Evolutionary conservation across 2,329 filamentous ascomycete species (phyloP).

Genomic region (Colletotrichum neosansevieriae): DNA sequence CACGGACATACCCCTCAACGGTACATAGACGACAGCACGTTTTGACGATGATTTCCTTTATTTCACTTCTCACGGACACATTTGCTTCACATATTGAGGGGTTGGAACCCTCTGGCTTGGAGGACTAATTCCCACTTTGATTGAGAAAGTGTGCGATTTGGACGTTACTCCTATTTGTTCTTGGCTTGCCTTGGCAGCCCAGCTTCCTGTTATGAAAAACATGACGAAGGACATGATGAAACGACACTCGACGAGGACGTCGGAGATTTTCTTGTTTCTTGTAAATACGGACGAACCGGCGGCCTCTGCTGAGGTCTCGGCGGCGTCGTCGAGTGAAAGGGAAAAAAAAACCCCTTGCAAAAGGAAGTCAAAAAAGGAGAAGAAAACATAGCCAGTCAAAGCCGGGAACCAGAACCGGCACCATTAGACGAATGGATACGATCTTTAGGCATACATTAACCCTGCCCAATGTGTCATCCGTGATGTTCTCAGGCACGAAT

Average conservation of each 20-base stretch:
- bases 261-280: constrained; percentile 15
- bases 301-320: constrained; percentile 14
- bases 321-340: constrained; percentile 6
- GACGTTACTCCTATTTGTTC: constrained; percentile 9
- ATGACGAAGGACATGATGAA: constrained; percentile 39
- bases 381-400: neutral
- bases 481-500: neutral
- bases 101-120: constrained; percentile 29
- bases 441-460: constrained; percentile 9
- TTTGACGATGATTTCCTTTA: constrained; percentile 36
- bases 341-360: constrained; percentile 2
- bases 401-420: constrained; percentile 15
- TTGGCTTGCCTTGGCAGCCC: constrained; percentile 20
- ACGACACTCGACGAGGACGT: constrained; percentile 35
- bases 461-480: constrained; percentile 2
- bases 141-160: constrained; percentile 33
- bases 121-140: constrained; percentile 31
- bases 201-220: constrained; percentile 27
- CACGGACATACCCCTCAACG: constrained; percentile 34
- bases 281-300: constrained; percentile 21
- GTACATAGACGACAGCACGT: constrained; percentile 40
- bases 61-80: constrained; percentile 34
- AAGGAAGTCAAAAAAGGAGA: constrained; percentile 2
- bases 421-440: constrained; percentile 28
- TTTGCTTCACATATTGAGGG: constrained; percentile 39